Base-by-base conservation (phyloP, 2,329 filamentous ascomycete genomes). In the Paracorniculantispora psalliotae region DNA sequence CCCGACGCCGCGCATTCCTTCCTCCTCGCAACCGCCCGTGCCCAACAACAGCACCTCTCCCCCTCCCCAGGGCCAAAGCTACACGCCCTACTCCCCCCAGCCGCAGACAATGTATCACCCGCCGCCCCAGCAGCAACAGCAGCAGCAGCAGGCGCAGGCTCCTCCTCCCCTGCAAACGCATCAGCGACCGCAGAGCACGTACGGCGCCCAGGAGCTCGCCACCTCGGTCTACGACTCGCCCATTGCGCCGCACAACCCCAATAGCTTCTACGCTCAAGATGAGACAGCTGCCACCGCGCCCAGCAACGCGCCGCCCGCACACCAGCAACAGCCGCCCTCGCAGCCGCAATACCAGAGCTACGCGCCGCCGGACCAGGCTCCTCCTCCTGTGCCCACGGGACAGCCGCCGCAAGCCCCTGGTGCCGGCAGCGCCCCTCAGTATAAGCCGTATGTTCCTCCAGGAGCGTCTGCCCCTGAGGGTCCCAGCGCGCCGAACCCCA, bases 181-280 rank as follows among this genome's bases (percentile, higher is more conserved):
- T 69, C 83, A 83, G 59, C 83, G 82, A 17, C 86, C 85, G 3
- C 82, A 86, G 67, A 88, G 85, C 70, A 88, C 84, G 12, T 89
- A 88, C 65, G 85, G 86, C 28, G 83, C 89, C 0, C 90, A 92
- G 72, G 90, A 93, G 73, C 78, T 93, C 49, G 87, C 89, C 26
- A 91, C 89, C 0, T 89, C 88, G 1, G 84, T 84, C 10, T 92
- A 92, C 67, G 88, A 92, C 71, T 89, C 88, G 3, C 89, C 89
- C 44, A 80, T 89, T 41, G 83, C 79, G 13, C 71, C 79, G 6
- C 78, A 81, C 68, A 79, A 78, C 67, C 75, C 76, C 30, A 73
- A 68, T 62, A 74, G 74, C 47, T 70, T 72, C 17, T 72, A 73
- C 23, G 73, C 77, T 2, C 73, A 77, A 6, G 80, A 83, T 10